Evolutionary conservation across 495 filamentous ascomycete genomes (phyloP).

Genomic region (Parachaetomium inaequale): DNA sequence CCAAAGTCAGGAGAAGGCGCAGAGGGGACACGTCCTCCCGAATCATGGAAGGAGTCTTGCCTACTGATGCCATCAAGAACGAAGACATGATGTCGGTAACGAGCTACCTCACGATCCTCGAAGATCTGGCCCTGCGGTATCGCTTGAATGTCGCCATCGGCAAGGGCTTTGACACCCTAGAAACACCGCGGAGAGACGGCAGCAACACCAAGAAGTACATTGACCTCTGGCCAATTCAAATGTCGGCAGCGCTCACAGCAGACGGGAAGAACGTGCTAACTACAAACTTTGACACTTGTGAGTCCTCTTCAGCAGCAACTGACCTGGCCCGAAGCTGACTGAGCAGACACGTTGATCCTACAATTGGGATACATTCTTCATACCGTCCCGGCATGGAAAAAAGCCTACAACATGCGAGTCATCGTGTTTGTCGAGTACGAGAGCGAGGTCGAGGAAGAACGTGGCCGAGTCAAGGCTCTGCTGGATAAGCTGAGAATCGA

Average conservation of each 20-base stretch:
- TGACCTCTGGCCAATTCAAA: conserved; percentile 84
- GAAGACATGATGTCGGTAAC: conserved; percentile 61
- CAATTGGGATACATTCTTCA: conserved; percentile 82
- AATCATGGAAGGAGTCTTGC: conserved; percentile 49
- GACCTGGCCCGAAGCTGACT: conserved; percentile 11
- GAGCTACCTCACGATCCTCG: conserved; percentile 77
- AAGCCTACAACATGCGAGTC: conserved; percentile 68
- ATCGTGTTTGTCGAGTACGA: conserved; percentile 89
- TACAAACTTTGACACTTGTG: conserved; percentile 85
- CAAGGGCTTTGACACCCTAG: conserved; percentile 73
- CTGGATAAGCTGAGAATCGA: conserved; percentile 79
- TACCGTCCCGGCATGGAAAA: conserved; percentile 81
- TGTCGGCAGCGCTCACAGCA: conserved; percentile 70
- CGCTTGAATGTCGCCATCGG: conserved; percentile 84
- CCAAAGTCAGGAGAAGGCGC: conserved; percentile 27
- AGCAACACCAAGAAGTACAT: conserved; percentile 70
- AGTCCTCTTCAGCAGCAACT: conserved; percentile 15
- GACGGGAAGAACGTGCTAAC: conserved; percentile 69
- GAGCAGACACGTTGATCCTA: conserved; percentile 70
- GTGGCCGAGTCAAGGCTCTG: conserved; percentile 65
- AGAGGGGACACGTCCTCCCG: conserved; percentile 46
- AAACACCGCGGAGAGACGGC: conserved; percentile 59
- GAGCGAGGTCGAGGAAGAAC: conserved; percentile 75
- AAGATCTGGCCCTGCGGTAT: conserved; percentile 72
- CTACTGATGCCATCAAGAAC: conserved; percentile 57